Conservation (phyloP, 768 basidiomycete genomes). For the Auriscalpium vulgare region DNA sequence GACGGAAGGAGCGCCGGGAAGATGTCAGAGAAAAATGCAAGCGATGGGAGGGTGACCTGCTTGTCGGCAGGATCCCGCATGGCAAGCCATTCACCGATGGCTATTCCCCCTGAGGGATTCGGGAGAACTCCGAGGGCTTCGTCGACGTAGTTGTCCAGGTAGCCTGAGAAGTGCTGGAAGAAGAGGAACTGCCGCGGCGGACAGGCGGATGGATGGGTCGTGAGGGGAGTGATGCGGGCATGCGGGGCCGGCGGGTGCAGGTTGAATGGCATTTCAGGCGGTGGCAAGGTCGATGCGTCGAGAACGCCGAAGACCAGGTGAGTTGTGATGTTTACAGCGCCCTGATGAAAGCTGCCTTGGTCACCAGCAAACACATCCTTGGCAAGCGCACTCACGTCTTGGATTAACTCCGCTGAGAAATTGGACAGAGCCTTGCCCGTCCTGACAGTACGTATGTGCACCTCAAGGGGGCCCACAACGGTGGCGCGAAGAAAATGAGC, state of each 20-base stretch:
- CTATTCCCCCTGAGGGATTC: slow-evolving; percentile 31
- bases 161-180: too few relatives aligned
- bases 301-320: not conserved
- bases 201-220: not conserved
- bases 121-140: slow-evolving; percentile 31
- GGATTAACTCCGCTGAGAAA: slow-evolving; percentile 50
- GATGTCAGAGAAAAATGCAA: slow-evolving; percentile 53
- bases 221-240: slow-evolving; percentile 5
- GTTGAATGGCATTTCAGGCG: not conserved
- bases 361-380: not conserved
- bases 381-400: slow-evolving; percentile 34
- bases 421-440: slow-evolving; percentile 47
- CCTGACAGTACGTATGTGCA: slow-evolving; percentile 41
- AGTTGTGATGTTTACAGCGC: not conserved
- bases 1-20: slow-evolving; percentile 27
- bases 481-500: slow-evolving; percentile 50
- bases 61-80: slow-evolving; percentile 34
- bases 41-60: slow-evolving; percentile 34
- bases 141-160: slow-evolving; percentile 23
- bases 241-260: not conserved
- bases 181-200: not conserved
- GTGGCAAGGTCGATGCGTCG: not conserved
- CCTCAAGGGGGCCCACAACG: slow-evolving; percentile 32
- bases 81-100: slow-evolving; percentile 54
- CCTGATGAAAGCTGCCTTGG: not conserved